These are phyloP conservation scores for Vitellaria paradoxa DNA, from an alignment of 179 eudicot genomes.

Conservation along the genomic window DNA sequence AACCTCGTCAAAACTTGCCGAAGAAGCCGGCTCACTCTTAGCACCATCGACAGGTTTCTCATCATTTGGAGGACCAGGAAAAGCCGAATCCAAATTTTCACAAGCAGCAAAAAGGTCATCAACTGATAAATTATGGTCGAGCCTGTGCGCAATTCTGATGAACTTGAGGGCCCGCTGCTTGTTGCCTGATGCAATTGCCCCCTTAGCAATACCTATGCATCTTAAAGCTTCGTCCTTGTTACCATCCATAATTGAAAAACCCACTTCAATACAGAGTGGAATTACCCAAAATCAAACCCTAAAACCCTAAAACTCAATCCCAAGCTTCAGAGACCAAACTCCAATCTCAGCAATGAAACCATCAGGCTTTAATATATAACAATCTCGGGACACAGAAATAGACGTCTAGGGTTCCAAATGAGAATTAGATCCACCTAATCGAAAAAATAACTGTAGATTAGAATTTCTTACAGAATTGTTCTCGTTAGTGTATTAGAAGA, in stretches of 20 bases:
- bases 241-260: constrained; percentile 56
- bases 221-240: constrained; percentile 91
- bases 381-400: neutral
- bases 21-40: constrained; percentile 14
- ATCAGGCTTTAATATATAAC: neutral
- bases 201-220: constrained; percentile 74
- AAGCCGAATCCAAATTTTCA: constrained; percentile 55
- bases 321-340: neutral
- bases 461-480: neutral
- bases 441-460: neutral
- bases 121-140: constrained; percentile 50
- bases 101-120: constrained; percentile 74
- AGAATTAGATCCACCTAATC: neutral
- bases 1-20: constrained; percentile 30
- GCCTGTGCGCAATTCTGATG: constrained; percentile 70
- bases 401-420: neutral
- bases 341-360: neutral
- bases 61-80: constrained; percentile 38
- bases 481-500: neutral
- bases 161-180: constrained; percentile 81
- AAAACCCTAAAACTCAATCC: constrained; percentile 8
- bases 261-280: constrained; percentile 1
- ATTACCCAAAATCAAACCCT: neutral
- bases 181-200: constrained; percentile 81
- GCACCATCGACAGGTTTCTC: constrained; percentile 32